These are phyloP conservation scores for Aspergillus kassunensis DNA, from an alignment of 495 filamentous ascomycete species.

Conservation along the genomic window DNA sequence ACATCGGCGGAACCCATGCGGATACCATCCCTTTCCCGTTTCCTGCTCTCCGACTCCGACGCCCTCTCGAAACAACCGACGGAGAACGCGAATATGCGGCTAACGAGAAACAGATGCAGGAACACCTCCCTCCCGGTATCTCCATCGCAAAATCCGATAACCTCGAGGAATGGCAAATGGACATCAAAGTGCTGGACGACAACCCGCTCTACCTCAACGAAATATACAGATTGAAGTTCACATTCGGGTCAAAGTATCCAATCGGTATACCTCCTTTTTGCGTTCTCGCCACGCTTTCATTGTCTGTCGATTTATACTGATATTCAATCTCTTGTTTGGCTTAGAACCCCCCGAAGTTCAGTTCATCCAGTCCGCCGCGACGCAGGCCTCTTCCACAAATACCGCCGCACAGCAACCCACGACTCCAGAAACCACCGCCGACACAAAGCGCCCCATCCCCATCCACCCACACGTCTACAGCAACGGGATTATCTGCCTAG, in stretches of 20 bases:
- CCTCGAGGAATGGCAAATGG: conserved; percentile 87
- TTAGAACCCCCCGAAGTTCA: conserved; percentile 89
- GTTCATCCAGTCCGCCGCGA: conserved; percentile 57
- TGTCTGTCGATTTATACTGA: neutral
- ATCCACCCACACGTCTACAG: conserved; percentile 98
- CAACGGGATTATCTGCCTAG: conserved; percentile 97
- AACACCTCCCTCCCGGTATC: conserved; percentile 64
- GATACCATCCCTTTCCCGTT: neutral
- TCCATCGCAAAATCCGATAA: conserved; percentile 73
- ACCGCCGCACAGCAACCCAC: neutral
- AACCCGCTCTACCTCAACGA: conserved; percentile 87
- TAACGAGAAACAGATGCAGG: conserved; percentile 30
- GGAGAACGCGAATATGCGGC: neutral
- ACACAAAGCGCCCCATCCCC: conserved; percentile 66
- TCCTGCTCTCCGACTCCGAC: neutral
- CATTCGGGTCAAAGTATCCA: conserved; percentile 78
- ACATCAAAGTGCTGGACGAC: conserved; percentile 83
- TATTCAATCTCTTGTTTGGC: neutral
- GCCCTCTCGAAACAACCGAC: neutral
- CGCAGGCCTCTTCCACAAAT: conserved; percentile 3
- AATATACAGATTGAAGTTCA: conserved; percentile 81
- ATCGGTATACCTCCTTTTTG: conserved; percentile 60
- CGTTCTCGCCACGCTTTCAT: neutral
- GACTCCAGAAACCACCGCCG: conserved; percentile 19
- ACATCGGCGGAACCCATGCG: no score